Percentiles rank a stretch among this genome's conserved stretches.
These are phyloP conservation scores for Microstroma glucosiphilum DNA, from an alignment of 1,284 basidiomycete genomes.

Conservation along the genomic window DNA sequence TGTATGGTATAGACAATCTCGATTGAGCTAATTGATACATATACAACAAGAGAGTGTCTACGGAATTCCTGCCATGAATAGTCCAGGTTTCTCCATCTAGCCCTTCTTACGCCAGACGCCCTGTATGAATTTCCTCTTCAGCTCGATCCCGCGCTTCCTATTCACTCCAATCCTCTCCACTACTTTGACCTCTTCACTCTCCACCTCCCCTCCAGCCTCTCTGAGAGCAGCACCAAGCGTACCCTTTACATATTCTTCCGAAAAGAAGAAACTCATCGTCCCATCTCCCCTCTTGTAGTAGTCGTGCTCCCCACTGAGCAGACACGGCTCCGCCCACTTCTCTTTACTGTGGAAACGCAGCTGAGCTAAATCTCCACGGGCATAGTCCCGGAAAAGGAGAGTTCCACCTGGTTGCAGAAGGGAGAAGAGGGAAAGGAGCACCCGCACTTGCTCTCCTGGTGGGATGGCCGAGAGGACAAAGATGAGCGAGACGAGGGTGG, in stretches of 20 bases:
- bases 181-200: slow-evolving; percentile 25
- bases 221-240: no score
- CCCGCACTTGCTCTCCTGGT: slow-evolving; percentile 33
- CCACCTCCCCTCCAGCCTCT: slow-evolving; percentile 6
- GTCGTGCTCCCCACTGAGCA: slow-evolving; percentile 33
- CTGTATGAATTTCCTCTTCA: slow-evolving; percentile 24
- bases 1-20: no score
- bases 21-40: no score
- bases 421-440: slow-evolving; percentile 26
- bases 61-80: neutral
- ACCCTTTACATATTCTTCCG: slow-evolving; percentile 28
- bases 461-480: slow-evolving; percentile 33
- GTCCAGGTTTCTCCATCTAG: neutral
- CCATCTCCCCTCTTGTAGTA: slow-evolving; percentile 50
- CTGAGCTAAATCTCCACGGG: slow-evolving; percentile 49
- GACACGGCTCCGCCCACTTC: slow-evolving; percentile 44
- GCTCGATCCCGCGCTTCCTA: slow-evolving; percentile 24
- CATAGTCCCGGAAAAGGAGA: slow-evolving; percentile 51
- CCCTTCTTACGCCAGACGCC: slow-evolving; percentile 13
- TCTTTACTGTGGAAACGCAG: slow-evolving; percentile 48
- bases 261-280: slow-evolving; percentile 52
- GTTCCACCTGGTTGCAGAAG: slow-evolving; percentile 10
- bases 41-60: no score
- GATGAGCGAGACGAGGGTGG: slow-evolving; percentile 14
- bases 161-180: slow-evolving; percentile 32